Evolutionary conservation across 192 early-diverging fungal species (phyloP), one percentile per base, ranked within the genome.

Genomic region (Lunasporangiospora selenospora): DNA sequence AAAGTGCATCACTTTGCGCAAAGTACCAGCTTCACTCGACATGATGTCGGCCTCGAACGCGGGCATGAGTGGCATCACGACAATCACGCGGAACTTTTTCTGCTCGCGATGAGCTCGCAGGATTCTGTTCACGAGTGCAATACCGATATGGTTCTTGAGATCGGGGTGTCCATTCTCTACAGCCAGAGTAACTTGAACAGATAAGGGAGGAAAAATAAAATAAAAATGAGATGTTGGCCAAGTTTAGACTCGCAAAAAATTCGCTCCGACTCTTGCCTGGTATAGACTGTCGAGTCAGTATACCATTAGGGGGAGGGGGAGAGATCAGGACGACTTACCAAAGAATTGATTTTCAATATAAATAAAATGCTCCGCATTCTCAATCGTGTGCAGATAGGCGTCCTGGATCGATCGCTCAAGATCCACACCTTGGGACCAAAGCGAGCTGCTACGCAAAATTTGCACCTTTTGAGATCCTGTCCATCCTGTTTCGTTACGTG

Each of bases 281-380:
- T n/a, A n/a, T n/a, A n/a, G n/a, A n/a, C n/a, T n/a, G n/a, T n/a
- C n/a, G n/a, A n/a, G n/a, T n/a, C n/a, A n/a, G n/a, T n/a, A n/a
- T n/a, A n/a, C n/a, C n/a, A n/a, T n/a, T n/a, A n/a, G n/a, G n/a
- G n/a, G n/a, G n/a, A n/a, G n/a, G n/a, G n/a, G n/a, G n/a, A n/a
- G n/a, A n/a, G n/a, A n/a, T n/a, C n/a, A n/a, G n/a, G n/a, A 53
- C 32, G 23, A 53, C 84, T 63, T 83, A 86, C 85, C 87, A 75
- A 96, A 96, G 81, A 96, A 96, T 67, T 96, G 94, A 75, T 96
- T 95, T 70, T 96, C 94, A 54, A 96, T 95, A 77, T 96, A 96
- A n/a, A 96, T 80, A 75, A 89, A 95, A 61, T 96, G 93, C 62
- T 92, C 81, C 16, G 94, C 89, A 30, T 84, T 67, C 21, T 62